Percentiles rank a stretch among this genome's conserved stretches.
Conservation (phyloP, 805 yeast species). For the Saturnispora sekii region DNA sequence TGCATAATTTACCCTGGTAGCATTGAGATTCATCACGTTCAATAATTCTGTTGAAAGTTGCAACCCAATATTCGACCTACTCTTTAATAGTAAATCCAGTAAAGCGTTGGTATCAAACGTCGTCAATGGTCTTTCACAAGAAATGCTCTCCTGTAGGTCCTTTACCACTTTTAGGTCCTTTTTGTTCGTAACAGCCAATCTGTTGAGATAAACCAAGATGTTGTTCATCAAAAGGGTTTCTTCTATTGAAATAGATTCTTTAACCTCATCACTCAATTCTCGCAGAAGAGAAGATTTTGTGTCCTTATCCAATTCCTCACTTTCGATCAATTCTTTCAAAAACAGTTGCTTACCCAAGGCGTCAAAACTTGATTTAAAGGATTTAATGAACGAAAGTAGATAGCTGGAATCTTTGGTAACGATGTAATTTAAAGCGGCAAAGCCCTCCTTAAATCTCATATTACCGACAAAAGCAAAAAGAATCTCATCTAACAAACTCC, state of each 20-base stretch:
- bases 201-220: constrained; percentile 10
- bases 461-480: constrained; percentile 17
- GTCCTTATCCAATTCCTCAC: not conserved
- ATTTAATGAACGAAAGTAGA: not conserved
- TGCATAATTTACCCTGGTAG: not conserved
- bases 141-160: constrained; percentile 13
- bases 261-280: constrained; percentile 9
- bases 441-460: constrained; percentile 15
- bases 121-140: constrained; percentile 18
- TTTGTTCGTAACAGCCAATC: constrained; percentile 8
- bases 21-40: constrained; percentile 22
- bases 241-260: constrained; percentile 12
- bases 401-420: not conserved
- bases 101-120: constrained; percentile 20
- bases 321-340: constrained; percentile 6
- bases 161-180: constrained; percentile 8
- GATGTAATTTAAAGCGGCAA: constrained; percentile 11
- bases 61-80: constrained; percentile 15
- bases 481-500: constrained; percentile 19
- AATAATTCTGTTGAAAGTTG: constrained; percentile 25
- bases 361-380: constrained; percentile 11
- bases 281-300: constrained; percentile 4
- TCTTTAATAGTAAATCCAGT: constrained; percentile 15
- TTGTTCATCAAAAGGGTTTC: constrained; percentile 20
- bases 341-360: constrained; percentile 16